Evolutionary conservation across 352 stramenopile species (phyloP), one percentile per base, ranked within the genome.

Genomic region (Globisporangium takayamanum): DNA sequence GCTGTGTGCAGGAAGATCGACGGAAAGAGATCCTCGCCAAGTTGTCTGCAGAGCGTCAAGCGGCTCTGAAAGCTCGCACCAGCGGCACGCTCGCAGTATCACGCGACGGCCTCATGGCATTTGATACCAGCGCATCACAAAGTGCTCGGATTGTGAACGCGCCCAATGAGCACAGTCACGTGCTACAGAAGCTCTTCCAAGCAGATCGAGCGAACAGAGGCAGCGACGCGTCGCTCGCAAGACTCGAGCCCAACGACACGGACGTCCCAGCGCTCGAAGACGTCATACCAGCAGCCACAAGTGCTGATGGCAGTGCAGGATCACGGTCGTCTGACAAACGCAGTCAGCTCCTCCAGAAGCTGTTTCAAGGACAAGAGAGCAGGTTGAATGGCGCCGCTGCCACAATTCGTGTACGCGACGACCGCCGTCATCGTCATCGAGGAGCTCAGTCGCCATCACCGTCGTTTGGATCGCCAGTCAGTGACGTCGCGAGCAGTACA

Each of bases 21-120:
- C 55, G 82, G 36, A 69, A 70, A 33, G 74, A 89, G 45, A 88
- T 92, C 50, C 60, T 92, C 15, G 67, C 72, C 11, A 92, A 89
- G 57, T 52, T 92, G 7, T 87, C 76, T 0, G 67, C 73, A 0
- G 80, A 89, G 42, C 63, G 82, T 6, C 72, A 87, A 55, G 57
- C 74, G 2, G 65, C 68, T 33, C 64, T 83, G 10, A 66, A 64
- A 14, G n/a, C 39, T 6, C 53, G 51, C 45, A 58, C 33, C 14
- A 16, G 26, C 46, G 46, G 14, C 10, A 10, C 12, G 10, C 20
- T 15, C 8, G 16, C 44, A 49, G 5, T n/a, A 12, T 10, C 44
- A 45, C 53, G 15, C 33, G 1, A 11, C 12, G 48, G 14, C 15
- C 14, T 12, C 25, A 37, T 48, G 44, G 5, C 2, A 16, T 3